Percentiles rank a stretch among this genome's conserved stretches.
Evolutionary conservation across 192 early-diverging fungal genomes (phyloP).

Genomic region (Funneliformis geosporum): DNA sequence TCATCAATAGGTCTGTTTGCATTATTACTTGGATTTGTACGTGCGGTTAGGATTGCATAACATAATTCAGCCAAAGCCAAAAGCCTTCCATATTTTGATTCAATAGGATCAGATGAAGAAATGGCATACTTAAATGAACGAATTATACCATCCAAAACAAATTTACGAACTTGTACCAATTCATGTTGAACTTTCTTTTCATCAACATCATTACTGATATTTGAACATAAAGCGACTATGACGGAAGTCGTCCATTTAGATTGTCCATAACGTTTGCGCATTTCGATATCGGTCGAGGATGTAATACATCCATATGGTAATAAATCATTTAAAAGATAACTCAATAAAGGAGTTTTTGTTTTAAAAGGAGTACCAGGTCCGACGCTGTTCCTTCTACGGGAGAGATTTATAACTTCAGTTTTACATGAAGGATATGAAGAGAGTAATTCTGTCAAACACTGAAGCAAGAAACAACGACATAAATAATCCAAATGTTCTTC

Average conservation of each 20-base stretch:
- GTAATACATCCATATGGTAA: slow-evolving; percentile 57
- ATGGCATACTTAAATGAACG: slow-evolving; percentile 66
- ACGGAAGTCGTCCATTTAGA: slow-evolving; percentile 70
- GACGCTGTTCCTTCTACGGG: slow-evolving; percentile 43
- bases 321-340: slow-evolving; percentile 67
- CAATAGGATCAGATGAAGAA: slow-evolving; percentile 45
- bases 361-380: slow-evolving; percentile 39
- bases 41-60: slow-evolving; percentile 64
- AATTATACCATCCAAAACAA: slow-evolving; percentile 67
- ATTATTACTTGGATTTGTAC: slow-evolving; percentile 34
- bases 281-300: slow-evolving; percentile 47
- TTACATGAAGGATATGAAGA: slow-evolving; percentile 83
- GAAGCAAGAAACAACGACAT: slow-evolving; percentile 73
- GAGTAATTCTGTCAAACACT: slow-evolving; percentile 85
- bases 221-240: slow-evolving; percentile 61
- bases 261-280: slow-evolving; percentile 58
- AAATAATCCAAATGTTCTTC: slow-evolving; percentile 38
- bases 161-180: slow-evolving; percentile 60
- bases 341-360: slow-evolving; percentile 52
- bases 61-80: slow-evolving; percentile 68
- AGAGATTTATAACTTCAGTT: slow-evolving; percentile 64
- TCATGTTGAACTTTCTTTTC: slow-evolving; percentile 58
- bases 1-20: slow-evolving; percentile 53
- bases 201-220: slow-evolving; percentile 44
- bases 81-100: slow-evolving; percentile 67